A percentile compares a stretch with the other conserved stretches of the same genome.
phyloP scores from a whole-genome alignment of 208 protist genomes.

The Leishmania tarentolae region DNA sequence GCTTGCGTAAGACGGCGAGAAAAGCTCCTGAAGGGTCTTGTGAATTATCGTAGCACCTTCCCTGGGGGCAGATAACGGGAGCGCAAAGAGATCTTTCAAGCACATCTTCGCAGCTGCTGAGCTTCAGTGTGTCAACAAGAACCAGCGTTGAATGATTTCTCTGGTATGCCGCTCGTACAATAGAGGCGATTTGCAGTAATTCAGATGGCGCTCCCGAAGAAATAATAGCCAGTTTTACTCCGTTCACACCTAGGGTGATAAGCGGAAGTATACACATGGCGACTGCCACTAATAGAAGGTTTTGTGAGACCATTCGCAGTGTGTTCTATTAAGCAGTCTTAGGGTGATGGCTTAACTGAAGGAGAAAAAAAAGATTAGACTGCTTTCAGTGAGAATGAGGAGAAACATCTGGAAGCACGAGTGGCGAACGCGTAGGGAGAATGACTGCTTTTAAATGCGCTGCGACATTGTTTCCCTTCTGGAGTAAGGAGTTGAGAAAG shows the following conservation, averaged over 20 bases:
- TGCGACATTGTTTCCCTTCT: no score
- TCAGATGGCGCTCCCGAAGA: slow-evolving; percentile 5
- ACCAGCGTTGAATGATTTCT: slow-evolving; percentile 13
- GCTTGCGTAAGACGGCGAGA: not conserved
- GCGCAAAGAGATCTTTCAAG: not conserved
- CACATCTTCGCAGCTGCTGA: not conserved
- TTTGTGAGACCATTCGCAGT: not conserved
- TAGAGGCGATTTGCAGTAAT: not conserved
- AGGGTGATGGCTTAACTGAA: not conserved
- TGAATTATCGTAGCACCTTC: not conserved
- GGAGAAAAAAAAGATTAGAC: not conserved
- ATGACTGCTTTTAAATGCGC: not conserved
- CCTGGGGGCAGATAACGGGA: not conserved
- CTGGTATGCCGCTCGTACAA: slow-evolving; percentile 1
- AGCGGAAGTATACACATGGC: not conserved
- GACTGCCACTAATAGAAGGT: not conserved
- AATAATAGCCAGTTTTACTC: slow-evolving; percentile 11
- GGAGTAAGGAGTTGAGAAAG: not conserved
- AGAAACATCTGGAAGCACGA: not conserved
- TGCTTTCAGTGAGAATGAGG: not conserved
- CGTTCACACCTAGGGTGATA: not conserved
- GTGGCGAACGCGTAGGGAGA: not conserved
- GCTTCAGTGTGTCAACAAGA: not conserved
- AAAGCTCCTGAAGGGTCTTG: not conserved
- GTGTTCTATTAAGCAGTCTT: not conserved